Percentiles rank a stretch among this genome's conserved stretches.
These are phyloP conservation scores for Mucor plumbeus DNA, from an alignment of 371 early-diverging fungal species.

Conservation along the genomic window DNA sequence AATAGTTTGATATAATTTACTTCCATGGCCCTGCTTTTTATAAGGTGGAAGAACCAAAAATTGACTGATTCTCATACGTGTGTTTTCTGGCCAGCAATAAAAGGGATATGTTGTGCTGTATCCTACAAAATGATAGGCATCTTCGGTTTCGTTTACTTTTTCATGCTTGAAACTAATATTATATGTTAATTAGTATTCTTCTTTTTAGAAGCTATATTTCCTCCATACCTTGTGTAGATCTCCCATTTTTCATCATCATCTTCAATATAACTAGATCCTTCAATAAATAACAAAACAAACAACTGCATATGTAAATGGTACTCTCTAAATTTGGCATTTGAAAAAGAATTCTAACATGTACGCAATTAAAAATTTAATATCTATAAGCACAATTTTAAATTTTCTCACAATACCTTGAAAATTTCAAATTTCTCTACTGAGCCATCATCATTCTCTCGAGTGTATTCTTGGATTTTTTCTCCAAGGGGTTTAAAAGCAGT, in stretches of 20 bases:
- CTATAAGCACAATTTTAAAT: background rate
- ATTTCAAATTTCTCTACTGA: constrained; percentile 69
- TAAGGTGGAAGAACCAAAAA: constrained; percentile 89
- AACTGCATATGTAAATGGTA: constrained; percentile 81
- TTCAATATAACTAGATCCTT: constrained; percentile 90
- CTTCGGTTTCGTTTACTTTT: constrained; percentile 16
- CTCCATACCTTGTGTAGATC: constrained; percentile 61
- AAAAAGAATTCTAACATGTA: constrained; percentile 39
- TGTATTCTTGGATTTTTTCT: constrained; percentile 73
- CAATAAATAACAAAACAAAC: constrained; percentile 85
- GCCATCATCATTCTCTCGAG: constrained; percentile 41
- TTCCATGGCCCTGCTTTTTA: constrained; percentile 86
- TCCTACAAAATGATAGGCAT: constrained; percentile 77
- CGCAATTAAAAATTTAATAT: too few species aligned
- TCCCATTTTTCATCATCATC: constrained; percentile 88
- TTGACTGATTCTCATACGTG: constrained; percentile 87
- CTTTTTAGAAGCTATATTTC: background rate
- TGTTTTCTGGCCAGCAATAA: constrained; percentile 80
- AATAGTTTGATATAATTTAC: constrained; percentile 70
- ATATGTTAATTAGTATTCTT: background rate
- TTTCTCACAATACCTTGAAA: constrained; percentile 62
- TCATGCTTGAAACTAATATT: constrained; percentile 38
- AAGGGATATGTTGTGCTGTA: constrained; percentile 84
- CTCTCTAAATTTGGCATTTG: constrained; percentile 65
- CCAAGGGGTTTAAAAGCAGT: constrained; percentile 70